phyloP scores from a whole-genome alignment of 208 protist genomes.

The Leptomonas pyrrhocoris region DNA sequence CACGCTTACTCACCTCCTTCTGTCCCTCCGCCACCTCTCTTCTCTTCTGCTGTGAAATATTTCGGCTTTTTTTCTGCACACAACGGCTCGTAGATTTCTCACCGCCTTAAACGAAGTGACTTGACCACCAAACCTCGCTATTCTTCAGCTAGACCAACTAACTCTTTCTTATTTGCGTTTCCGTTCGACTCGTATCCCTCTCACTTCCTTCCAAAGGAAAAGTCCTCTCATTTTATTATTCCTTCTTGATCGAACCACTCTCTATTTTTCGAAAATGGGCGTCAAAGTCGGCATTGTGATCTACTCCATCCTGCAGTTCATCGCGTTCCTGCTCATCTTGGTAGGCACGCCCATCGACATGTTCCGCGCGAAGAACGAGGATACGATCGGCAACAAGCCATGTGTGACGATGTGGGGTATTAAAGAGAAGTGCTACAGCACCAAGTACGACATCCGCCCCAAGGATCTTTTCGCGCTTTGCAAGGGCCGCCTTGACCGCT shows the following conservation, averaged over 20 bases:
- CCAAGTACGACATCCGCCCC: constrained; percentile 16
- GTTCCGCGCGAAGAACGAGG: constrained; percentile 34
- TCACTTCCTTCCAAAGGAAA: background rate
- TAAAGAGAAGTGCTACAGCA: constrained; percentile 43
- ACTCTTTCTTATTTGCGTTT: too few relatives aligned
- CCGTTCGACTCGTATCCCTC: too few relatives aligned
- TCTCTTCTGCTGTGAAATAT: too few relatives aligned
- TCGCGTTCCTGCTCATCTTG: constrained; percentile 51
- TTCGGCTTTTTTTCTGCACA: too few relatives aligned
- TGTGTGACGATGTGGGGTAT: constrained; percentile 62
- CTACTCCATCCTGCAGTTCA: constrained; percentile 49
- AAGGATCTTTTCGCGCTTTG: constrained; percentile 34
- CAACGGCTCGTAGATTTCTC: too few relatives aligned
- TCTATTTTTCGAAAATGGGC: background rate
- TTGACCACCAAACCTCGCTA: too few relatives aligned
- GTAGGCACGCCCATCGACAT: constrained; percentile 60
- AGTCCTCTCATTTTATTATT: constrained; percentile 4
- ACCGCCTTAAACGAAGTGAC: too few relatives aligned
- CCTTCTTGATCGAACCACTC: background rate
- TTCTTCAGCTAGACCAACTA: too few relatives aligned
- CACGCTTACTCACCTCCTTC: too few relatives aligned
- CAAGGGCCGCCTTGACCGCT: constrained; percentile 24
- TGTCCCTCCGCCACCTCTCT: too few relatives aligned
- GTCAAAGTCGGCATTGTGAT: constrained; percentile 44
- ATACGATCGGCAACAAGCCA: background rate